These are phyloP conservation scores for Knoxdaviesia proteae DNA, from an alignment of 2,329 filamentous ascomycete species.

Conservation along the genomic window DNA sequence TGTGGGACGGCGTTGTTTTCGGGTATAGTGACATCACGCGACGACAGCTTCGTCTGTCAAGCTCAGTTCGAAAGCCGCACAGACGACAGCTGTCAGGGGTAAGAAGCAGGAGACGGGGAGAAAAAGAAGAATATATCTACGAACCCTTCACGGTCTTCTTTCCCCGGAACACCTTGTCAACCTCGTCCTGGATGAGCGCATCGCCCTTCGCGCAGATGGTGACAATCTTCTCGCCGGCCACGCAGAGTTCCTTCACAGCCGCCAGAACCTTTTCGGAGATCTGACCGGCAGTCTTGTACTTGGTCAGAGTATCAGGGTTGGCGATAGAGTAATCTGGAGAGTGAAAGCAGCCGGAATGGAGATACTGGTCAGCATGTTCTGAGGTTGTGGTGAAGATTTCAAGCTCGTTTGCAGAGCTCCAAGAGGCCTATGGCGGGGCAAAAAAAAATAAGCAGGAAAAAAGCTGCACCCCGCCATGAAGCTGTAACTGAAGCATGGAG, in stretches of 20 bases:
- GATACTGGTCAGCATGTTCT: too few relatives aligned
- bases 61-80: neutral
- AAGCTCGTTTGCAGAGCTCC: too few relatives aligned
- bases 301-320: slow-evolving; percentile 89
- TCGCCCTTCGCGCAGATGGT: slow-evolving; percentile 91
- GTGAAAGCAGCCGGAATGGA: neutral
- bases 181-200: slow-evolving; percentile 81
- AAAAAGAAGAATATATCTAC: slow-evolving; percentile 9
- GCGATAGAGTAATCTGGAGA: slow-evolving; percentile 66
- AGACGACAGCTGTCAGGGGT: neutral
- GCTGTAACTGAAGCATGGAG: too few relatives aligned
- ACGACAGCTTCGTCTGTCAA: too few relatives aligned
- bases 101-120: neutral
- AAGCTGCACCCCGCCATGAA: too few relatives aligned
- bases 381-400: too few relatives aligned
- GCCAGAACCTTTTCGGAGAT: slow-evolving; percentile 94
- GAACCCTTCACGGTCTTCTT: slow-evolving; percentile 89
- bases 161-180: slow-evolving; percentile 90
- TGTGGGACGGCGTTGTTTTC: too few relatives aligned
- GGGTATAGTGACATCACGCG: too few relatives aligned
- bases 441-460: too few relatives aligned
- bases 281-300: slow-evolving; percentile 91
- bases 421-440: too few relatives aligned
- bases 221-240: slow-evolving; percentile 79
- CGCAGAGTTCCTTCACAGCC: slow-evolving; percentile 52